phyloP scores from a whole-genome alignment of 345 rosid genomes.

The Boechera retrofracta region DNA sequence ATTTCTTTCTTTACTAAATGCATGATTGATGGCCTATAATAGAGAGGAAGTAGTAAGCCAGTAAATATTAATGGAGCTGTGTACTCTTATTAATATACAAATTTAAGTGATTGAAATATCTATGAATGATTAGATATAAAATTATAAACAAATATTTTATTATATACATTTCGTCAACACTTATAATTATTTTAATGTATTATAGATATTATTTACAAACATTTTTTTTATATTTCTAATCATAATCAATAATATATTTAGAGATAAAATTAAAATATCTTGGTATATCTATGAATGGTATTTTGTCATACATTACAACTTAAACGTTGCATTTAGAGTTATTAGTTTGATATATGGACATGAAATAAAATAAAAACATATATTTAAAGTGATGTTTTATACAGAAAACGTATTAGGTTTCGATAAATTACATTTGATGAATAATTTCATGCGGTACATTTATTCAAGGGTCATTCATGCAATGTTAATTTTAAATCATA shows the following conservation, averaged over 20 bases:
- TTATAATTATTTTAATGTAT: too few species aligned
- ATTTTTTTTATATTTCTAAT: too few species aligned
- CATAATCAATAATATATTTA: too few species aligned
- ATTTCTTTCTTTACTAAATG: neutral
- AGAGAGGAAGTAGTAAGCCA: neutral
- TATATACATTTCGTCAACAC: too few species aligned
- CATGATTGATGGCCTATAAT: neutral
- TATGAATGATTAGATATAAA: neutral
- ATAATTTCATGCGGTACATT: neutral
- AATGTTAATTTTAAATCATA: neutral
- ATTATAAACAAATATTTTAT: neutral
- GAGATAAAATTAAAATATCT: too few species aligned
- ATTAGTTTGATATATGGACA: neutral
- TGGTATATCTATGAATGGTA: too few species aligned
- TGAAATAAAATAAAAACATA: neutral
- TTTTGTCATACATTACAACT: too few species aligned
- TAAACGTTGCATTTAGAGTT: too few species aligned
- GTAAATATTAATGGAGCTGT: neutral
- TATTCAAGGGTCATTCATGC: conserved; percentile 2
- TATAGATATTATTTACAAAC: too few species aligned
- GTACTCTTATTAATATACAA: neutral
- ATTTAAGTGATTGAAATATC: neutral
- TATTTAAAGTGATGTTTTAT: neutral
- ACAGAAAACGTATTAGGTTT: neutral
- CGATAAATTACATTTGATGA: neutral